Evolutionary conservation across 176 grass and related monocot species (phyloP), one percentile per base, ranked within the genome.

Genomic region (Musa beccarii): DNA sequence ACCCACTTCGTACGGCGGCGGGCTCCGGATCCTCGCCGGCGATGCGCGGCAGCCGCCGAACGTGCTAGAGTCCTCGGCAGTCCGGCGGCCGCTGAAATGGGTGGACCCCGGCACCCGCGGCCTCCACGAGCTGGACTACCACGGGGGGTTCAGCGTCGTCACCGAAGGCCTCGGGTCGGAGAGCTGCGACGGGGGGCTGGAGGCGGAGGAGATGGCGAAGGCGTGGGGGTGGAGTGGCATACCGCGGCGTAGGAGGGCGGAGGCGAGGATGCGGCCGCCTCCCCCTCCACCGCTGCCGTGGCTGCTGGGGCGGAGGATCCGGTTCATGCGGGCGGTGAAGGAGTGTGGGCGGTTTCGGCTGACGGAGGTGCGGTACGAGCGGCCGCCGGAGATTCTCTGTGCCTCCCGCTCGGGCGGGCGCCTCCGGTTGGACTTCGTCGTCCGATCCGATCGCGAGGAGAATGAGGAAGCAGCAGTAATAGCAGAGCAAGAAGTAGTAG

Each of bases 101-200:
- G 52, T 56, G 53, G 72, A 56, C 22, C 53, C 51, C 20, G 72
- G 72, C 13, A 10, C 72, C 72, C 75, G 61, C 72, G 72, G 72
- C 24, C 52, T 74, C 22, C 53, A 54, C 12, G 53, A 74, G 7
- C 12, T 74, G 53, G 52, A 23, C 53, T 74, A 43, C 34, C 17
- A 16, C 29, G 49, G 49, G 1, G 59, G 75, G 10, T 28, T 63
- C 12, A 17, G 68, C 68, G 34, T 52, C 11, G 64, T 59, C 75
- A 77, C 75, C 19, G 75, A 77, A 59, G 59, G 56, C 61, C 57
- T 77, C 49, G 75, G 75, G 21, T 51, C 75, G 43, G 75, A 77
- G 57, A 77, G 75, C 75, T 61, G 75, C 59, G 49, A 51, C 11
- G 75, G 75, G 49, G 20, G 49, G 75, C 16, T 65, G 75, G 57